Conservation (phyloP, 1,284 basidiomycete genomes). For the Chondrostereum purpureum region DNA sequence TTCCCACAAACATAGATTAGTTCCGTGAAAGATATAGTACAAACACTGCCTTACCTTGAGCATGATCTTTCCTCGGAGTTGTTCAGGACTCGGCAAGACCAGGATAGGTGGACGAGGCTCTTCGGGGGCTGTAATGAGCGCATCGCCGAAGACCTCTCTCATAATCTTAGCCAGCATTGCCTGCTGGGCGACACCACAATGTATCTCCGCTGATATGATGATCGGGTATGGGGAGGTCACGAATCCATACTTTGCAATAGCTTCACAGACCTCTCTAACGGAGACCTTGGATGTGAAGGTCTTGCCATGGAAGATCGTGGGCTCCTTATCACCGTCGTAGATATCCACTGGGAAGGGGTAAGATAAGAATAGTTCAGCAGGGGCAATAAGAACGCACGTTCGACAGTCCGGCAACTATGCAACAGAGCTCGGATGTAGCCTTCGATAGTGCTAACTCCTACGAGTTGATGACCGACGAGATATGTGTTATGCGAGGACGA, state of each 20-base stretch:
- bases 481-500: slow-evolving; percentile 98
- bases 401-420: slow-evolving; percentile 88
- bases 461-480: slow-evolving; percentile 89
- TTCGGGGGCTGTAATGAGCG: slow-evolving; percentile 60
- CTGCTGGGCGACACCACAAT: slow-evolving; percentile 82
- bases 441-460: slow-evolving; percentile 91
- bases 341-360: slow-evolving; percentile 68
- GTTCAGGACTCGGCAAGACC: slow-evolving; percentile 80
- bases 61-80: slow-evolving; percentile 75
- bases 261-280: slow-evolving; percentile 78
- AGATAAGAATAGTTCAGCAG: slow-evolving; percentile 5
- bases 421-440: slow-evolving; percentile 93
- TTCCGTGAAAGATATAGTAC: neutral
- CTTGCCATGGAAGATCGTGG: slow-evolving; percentile 86
- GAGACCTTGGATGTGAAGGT: slow-evolving; percentile 88
- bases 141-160: slow-evolving; percentile 71
- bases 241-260: slow-evolving; percentile 91
- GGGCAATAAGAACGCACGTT: slow-evolving; percentile 50
- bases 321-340: slow-evolving; percentile 83
- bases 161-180: slow-evolving; percentile 78
- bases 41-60: slow-evolving; percentile 58
- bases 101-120: slow-evolving; percentile 43
- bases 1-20: neutral
- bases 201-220: slow-evolving; percentile 92
- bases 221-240: slow-evolving; percentile 90